Evolutionary conservation across 768 basidiomycete species (phyloP), one percentile per base, ranked within the genome.

Genomic region (Mycena alexandri): DNA sequence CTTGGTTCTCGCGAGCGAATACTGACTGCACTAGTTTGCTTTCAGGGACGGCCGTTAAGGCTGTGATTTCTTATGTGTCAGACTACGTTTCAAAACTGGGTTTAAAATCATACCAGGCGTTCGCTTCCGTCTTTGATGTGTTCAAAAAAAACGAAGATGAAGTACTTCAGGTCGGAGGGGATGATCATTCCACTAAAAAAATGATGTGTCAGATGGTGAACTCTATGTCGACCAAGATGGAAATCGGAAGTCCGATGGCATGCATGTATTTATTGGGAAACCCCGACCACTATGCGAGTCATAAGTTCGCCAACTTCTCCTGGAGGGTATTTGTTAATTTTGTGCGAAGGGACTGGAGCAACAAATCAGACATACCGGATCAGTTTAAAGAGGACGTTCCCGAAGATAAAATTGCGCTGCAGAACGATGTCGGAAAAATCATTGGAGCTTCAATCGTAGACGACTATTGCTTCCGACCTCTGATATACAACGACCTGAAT

Each of bases 271-370:
- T 81, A 5, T 53, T 80, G 2, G 76, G 75, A 3, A 61, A 75
- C 69, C 78, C 78, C 5, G 80, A 81, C 69, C 78, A 79, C 47
- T 81, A 80, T 52, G 76, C 72, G 0, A 77, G 64, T 57, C 74
- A 77, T 47, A 54, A 36, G 22, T 82, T 78, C 63, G 63, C 71
- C 2, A 43, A 71, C 11, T 77, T 80, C 38, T 75, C 67, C 41
- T 82, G 79, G 81, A 59, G 70, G 50, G 6, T 43, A 5, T 77
- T 64, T 61, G 71, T 75, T 0, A 38, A 33, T 1, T 63, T 22
- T 24, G 61, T 63, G 0, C 46, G 54, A 33, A 44, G 21, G 2
- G 24, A 38, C 33, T 63, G 61, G 61, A 29, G 2, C 12, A 1
- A 14, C 22, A 19, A 22, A 1, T 16, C 16, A 5, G 24, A 51